phyloP scores from a whole-genome alignment of 106 monocot species.

The Dactylorhiza incarnata region DNA sequence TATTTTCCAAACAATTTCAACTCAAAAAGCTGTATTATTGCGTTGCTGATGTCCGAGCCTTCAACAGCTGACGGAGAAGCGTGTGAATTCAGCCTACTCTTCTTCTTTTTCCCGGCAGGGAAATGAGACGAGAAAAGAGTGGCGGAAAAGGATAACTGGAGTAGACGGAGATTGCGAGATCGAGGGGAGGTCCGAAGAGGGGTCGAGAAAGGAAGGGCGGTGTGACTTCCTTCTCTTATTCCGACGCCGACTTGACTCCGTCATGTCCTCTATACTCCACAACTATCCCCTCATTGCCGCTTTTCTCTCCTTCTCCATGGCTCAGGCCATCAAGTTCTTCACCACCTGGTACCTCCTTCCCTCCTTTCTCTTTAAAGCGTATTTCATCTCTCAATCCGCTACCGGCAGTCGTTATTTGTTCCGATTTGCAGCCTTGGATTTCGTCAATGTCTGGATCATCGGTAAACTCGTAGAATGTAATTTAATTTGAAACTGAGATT shows the following conservation, averaged over 20 bases:
- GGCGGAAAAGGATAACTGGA: too few species aligned
- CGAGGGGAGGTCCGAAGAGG: background rate
- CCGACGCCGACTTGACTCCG: background rate
- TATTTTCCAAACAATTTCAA: too few species aligned
- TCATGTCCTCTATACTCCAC: background rate
- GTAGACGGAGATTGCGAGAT: too few species aligned
- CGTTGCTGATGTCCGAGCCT: too few species aligned
- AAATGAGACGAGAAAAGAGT: too few species aligned
- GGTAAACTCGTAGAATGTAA: background rate
- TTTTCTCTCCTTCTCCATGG: background rate
- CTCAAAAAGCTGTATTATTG: too few species aligned
- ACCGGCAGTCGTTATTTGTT: background rate
- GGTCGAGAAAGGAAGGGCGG: background rate
- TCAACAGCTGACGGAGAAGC: too few species aligned
- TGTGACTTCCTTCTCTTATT: background rate
- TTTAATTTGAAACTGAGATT: background rate
- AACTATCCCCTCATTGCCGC: background rate
- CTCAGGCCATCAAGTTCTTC: background rate
- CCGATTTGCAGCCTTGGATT: background rate
- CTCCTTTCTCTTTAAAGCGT: background rate
- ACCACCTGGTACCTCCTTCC: background rate
- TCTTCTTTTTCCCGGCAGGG: too few species aligned
- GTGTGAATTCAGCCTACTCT: too few species aligned
- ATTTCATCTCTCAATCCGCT: background rate
- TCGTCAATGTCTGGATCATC: background rate